These are phyloP conservation scores for Tricholoma bakamatsutake DNA, from an alignment of 768 basidiomycete species.

Conservation along the genomic window DNA sequence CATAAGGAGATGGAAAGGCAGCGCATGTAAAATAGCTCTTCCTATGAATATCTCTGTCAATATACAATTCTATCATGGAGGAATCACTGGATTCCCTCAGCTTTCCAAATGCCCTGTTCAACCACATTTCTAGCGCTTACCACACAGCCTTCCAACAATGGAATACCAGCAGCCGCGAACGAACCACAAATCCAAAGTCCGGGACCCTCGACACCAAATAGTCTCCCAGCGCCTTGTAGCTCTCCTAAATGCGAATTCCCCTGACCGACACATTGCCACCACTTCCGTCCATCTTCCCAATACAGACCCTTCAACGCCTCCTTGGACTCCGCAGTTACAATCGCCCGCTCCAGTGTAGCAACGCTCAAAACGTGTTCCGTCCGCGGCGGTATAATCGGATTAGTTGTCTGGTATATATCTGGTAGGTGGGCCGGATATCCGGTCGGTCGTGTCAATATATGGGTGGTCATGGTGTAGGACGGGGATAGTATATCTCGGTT, in stretches of 20 bases:
- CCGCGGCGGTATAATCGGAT: slow-evolving; percentile 53
- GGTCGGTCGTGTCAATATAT: slow-evolving; percentile 39
- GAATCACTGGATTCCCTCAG: slow-evolving; percentile 25
- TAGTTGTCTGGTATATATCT: slow-evolving; percentile 65
- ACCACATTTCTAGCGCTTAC: slow-evolving; percentile 59
- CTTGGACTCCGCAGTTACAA: slow-evolving; percentile 47
- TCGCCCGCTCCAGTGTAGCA: slow-evolving; percentile 57
- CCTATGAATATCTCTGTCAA: slow-evolving; percentile 1
- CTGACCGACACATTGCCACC: slow-evolving; percentile 40
- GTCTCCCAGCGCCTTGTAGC: slow-evolving; percentile 45
- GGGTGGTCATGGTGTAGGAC: slow-evolving; percentile 67
- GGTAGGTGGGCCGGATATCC: slow-evolving; percentile 27
- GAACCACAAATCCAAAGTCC: slow-evolving; percentile 71
- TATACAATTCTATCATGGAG: slow-evolving; percentile 9
- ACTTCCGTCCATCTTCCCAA: slow-evolving; percentile 25
- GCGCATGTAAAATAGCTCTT: slow-evolving; percentile 32
- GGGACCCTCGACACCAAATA: slow-evolving; percentile 24
- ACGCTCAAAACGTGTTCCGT: slow-evolving; percentile 47
- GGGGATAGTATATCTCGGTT: slow-evolving; percentile 28
- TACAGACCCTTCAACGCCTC: slow-evolving; percentile 43
- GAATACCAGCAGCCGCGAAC: slow-evolving; percentile 68
- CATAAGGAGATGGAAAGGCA: slow-evolving; percentile 68
- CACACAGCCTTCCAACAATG: slow-evolving; percentile 76
- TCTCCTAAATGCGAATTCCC: slow-evolving; percentile 35
- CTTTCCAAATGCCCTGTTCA: slow-evolving; percentile 34